Percentiles rank a stretch among this genome's conserved stretches.
Evolutionary conservation across 2,329 filamentous ascomycete species (phyloP).

Genomic region (Onygena corvina): DNA sequence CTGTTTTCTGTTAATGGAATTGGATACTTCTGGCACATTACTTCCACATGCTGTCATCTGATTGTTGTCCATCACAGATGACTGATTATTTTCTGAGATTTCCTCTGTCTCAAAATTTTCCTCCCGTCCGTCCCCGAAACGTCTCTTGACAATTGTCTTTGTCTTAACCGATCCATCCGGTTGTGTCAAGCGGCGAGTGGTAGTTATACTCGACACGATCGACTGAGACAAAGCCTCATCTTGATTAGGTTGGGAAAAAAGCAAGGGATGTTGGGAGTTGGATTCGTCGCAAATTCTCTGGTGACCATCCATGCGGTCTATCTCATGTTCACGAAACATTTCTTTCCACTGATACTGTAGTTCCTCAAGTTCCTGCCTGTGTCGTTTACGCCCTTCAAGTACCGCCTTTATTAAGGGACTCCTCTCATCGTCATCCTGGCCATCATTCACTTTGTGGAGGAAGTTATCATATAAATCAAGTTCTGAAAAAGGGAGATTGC

Average conservation of each 20-base stretch:
- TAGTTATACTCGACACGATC: constrained; percentile 46
- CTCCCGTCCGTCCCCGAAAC: constrained; percentile 49
- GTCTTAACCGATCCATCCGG: constrained; percentile 48
- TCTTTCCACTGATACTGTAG: constrained; percentile 11
- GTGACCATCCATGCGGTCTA: constrained; percentile 10
- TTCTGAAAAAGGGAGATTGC: constrained; percentile 32
- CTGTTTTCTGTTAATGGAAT: constrained; percentile 2
- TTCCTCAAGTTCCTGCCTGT: constrained; percentile 18
- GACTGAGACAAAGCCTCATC: background rate
- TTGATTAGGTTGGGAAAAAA: background rate
- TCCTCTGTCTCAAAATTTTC: constrained; percentile 42
- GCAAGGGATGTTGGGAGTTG: background rate
- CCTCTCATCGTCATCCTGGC: constrained; percentile 22
- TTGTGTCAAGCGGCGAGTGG: constrained; percentile 43
- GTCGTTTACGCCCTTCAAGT: constrained; percentile 23
- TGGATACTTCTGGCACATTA: background rate
- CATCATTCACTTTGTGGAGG: constrained; percentile 29
- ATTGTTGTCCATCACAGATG: background rate
- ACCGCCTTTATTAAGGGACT: constrained; percentile 29
- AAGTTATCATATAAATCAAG: constrained; percentile 44
- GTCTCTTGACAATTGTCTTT: constrained; percentile 45
- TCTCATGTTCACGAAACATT: constrained; percentile 11
- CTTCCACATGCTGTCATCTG: background rate
- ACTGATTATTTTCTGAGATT: constrained; percentile 7
- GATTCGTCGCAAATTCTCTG: background rate